phyloP scores from a whole-genome alignment of 148 eudicot species.

The Camellia japonica region DNA sequence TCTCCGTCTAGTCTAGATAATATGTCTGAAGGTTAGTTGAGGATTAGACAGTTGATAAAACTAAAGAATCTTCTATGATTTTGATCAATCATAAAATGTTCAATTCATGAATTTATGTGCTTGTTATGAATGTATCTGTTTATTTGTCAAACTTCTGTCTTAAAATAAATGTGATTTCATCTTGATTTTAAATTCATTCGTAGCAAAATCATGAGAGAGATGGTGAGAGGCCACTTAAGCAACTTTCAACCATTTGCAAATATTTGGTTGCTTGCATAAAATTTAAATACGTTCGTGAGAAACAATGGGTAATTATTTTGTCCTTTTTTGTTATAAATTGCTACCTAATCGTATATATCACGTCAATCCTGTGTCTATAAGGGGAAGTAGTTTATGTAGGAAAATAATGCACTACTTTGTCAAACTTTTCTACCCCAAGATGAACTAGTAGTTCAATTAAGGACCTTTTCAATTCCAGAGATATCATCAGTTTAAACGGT shows the following conservation, averaged over 20 bases:
- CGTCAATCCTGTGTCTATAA: neutral
- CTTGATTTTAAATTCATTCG: neutral
- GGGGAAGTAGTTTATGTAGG: neutral
- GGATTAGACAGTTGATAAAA: neutral
- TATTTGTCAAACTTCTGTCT: neutral
- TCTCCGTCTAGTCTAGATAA: neutral
- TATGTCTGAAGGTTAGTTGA: neutral
- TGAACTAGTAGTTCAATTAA: neutral
- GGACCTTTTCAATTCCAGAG: neutral
- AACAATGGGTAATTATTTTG: neutral
- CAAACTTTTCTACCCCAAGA: neutral
- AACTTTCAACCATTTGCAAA: no score
- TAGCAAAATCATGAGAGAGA: neutral
- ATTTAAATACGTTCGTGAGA: neutral
- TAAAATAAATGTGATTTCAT: neutral
- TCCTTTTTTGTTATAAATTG: neutral
- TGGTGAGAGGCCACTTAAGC: no score
- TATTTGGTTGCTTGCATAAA: no score
- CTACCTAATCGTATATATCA: neutral
- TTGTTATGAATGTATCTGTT: neutral
- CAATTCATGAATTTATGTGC: neutral
- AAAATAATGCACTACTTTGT: neutral
- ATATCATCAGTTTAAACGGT: neutral
- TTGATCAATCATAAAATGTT: neutral
- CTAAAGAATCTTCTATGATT: neutral